Percentiles rank a stretch among this genome's conserved stretches.
Evolutionary conservation across 768 basidiomycete species (phyloP).

Genomic region (Boletus subparvulus): DNA sequence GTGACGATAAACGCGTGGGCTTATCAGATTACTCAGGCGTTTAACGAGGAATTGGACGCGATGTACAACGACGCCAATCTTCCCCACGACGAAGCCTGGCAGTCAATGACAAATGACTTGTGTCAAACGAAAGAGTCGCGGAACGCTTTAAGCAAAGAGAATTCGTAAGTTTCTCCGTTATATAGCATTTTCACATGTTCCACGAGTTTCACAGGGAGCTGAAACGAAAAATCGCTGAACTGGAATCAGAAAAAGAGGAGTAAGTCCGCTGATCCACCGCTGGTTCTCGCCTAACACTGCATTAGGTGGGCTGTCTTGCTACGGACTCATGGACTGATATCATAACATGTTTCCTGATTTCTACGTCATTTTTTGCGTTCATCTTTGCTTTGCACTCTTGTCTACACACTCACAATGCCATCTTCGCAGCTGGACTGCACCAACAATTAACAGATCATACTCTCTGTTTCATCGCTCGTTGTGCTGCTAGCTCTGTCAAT

Average conservation of each 20-base stretch:
- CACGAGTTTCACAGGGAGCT: slow-evolving; percentile 49
- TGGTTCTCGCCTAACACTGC: slow-evolving; percentile 9
- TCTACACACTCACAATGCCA: slow-evolving; percentile 23
- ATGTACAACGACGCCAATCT: slow-evolving; percentile 87
- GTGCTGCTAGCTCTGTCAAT: slow-evolving; percentile 11
- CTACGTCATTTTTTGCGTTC: slow-evolving; percentile 16
- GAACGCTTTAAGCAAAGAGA: slow-evolving; percentile 75
- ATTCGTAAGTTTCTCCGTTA: slow-evolving; percentile 55
- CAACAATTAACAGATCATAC: slow-evolving; percentile 12
- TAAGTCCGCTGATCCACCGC: slow-evolving; percentile 39
- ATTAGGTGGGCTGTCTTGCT: slow-evolving; percentile 68
- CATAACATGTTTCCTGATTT: slow-evolving; percentile 29
- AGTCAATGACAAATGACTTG: slow-evolving; percentile 72
- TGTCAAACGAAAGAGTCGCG: slow-evolving; percentile 70
- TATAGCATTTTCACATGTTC: background rate
- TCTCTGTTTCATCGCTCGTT: slow-evolving; percentile 10
- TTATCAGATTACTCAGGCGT: slow-evolving; percentile 55
- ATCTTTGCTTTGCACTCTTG: slow-evolving; percentile 19
- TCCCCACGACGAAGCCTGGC: slow-evolving; percentile 81
- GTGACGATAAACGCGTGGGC: background rate
- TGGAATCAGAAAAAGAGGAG: slow-evolving; percentile 79
- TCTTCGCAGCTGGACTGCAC: slow-evolving; percentile 20
- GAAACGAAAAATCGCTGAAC: slow-evolving; percentile 66
- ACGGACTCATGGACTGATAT: slow-evolving; percentile 44
- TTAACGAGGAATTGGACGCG: slow-evolving; percentile 90